A percentile compares a stretch with the other conserved stretches of the same genome.
phyloP scores from a whole-genome alignment of 441 rosid genomes.

The Populus tomentosa region DNA sequence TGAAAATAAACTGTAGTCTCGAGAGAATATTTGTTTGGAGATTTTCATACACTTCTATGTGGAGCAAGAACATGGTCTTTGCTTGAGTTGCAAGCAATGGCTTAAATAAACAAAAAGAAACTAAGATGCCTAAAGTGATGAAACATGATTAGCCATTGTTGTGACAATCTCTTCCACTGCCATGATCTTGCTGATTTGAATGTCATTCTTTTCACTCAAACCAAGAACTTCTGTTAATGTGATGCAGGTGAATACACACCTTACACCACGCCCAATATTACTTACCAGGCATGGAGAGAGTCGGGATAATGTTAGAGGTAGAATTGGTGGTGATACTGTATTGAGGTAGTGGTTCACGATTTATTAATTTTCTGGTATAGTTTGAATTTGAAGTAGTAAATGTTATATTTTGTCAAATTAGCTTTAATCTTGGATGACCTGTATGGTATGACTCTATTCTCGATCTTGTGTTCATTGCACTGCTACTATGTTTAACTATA shows the following conservation, averaged over 20 bases:
- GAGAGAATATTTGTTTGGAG: not conserved
- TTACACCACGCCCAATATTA: constrained; percentile 97
- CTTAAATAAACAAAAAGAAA: not conserved
- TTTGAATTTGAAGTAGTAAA: not conserved
- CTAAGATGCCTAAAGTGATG: not conserved
- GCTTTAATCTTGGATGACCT: not conserved
- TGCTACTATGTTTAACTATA: not conserved
- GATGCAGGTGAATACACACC: constrained; percentile 93
- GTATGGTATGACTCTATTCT: too few relatives aligned
- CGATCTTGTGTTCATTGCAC: not conserved
- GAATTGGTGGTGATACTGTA: constrained; percentile 93
- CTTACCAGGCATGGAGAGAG: constrained; percentile 99
- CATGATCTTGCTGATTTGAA: not conserved
- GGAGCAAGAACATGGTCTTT: not conserved
- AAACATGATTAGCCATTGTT: not conserved
- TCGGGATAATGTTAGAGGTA: constrained; percentile 91
- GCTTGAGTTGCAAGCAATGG: not conserved
- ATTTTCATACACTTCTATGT: not conserved
- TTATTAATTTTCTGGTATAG: not conserved
- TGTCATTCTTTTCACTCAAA: not conserved
- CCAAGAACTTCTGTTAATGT: constrained; percentile 6
- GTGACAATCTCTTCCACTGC: not conserved
- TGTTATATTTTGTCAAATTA: not conserved
- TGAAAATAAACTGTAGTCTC: not conserved
- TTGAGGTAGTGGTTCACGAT: constrained; percentile 22